Evolutionary conservation across 2,329 filamentous ascomycete genomes (phyloP), one percentile per base, ranked within the genome.

Genomic region (Fusarium illudens): DNA sequence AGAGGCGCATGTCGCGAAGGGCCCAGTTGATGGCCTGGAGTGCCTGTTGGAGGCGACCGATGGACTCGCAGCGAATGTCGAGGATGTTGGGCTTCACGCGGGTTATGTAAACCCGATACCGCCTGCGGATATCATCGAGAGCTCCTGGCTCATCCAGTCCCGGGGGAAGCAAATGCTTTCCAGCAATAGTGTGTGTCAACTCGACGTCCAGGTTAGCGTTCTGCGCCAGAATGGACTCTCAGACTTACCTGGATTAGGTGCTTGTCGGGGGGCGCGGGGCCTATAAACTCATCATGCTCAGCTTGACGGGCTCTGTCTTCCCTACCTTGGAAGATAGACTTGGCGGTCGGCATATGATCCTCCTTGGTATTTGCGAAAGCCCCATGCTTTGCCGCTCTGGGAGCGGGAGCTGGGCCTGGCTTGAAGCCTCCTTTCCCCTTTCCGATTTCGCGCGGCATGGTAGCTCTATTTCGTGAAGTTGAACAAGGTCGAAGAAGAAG

Each of bases 1-100:
- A 72, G 4, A 76, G 56, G 6, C 77, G 72, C 65, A 79, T 69
- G n/a, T 79, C 73, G 13, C 77, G 73, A 12, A 80, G 71, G 6
- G 48, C 58, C 73, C 71, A 74, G 58, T 79, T 79, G 8, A 79
- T 58, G 1, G 71, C 75, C 5, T 60, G 25, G 0, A 79, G 36
- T 9, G 74, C 78, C 25, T 75, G 42, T 20, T 71, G 73, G 6
- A 80, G 63, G 4, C 65, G 57, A 6, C 48, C n/a, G 19, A 73
- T 68, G 4, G 65, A 65, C 5, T 71, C 62, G 20, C 75, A 68
- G 37, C 53, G 60, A 22, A 80, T 63, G 6, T 74, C 68, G 11
- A 80, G 65, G 15, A 74, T 33, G 25, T 76, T 72, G 4, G 68
- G 60, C 25, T 71, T 49, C 8, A 64, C 58, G 6, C 58, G 62